Evolutionary conservation across 306 rosid species (phyloP), one percentile per base, ranked within the genome.

Genomic region (Vicia villosa): DNA sequence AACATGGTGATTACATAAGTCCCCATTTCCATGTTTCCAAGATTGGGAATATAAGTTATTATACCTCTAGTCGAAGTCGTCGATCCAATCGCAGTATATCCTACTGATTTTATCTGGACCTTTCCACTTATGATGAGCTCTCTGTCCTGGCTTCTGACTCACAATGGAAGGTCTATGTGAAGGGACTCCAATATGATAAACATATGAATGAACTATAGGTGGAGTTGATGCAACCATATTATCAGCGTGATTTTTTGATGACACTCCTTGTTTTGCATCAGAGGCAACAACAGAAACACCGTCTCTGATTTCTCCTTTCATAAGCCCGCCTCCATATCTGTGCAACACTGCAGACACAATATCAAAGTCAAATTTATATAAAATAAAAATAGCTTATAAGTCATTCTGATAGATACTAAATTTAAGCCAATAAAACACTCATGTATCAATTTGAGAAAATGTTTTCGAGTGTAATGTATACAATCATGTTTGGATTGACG

Each of bases 301-400:
- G 32, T 95, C 99, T 82, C 92, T 89, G 63, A 15, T 76, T 40
- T 95, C 99, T 42, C 83, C 81, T 41, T 95, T 97, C 85, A 89
- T 75, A 37, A 87, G 88, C 42, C 96, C 97, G 26, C 97, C 98
- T 6, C 98, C 96, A 69, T 84, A 91, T 46, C 91, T 85, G 82
- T 91, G 96, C 69, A 95, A 76, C 77, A 91, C 41, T 65, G 34
- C 49, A 66, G n/a, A n/a, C n/a, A n/a, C n/a, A n/a, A n/a, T n/a
- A n/a, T n/a, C n/a, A n/a, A n/a, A n/a, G n/a, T n/a, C 28, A 77
- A 30, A 14, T 66, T 72, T 37, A 9, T 34, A 72, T 57, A 37
- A 55, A 46, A 72, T 56, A 37, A 56, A 46, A 47, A 65, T 14
- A 24, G 68, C 8, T 58, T 61, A 20, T 43, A 22, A 43, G 10